Evolutionary conservation across 1,139 yeast species (phyloP), one percentile per base, ranked within the genome.

Genomic region (Candida anutae): DNA sequence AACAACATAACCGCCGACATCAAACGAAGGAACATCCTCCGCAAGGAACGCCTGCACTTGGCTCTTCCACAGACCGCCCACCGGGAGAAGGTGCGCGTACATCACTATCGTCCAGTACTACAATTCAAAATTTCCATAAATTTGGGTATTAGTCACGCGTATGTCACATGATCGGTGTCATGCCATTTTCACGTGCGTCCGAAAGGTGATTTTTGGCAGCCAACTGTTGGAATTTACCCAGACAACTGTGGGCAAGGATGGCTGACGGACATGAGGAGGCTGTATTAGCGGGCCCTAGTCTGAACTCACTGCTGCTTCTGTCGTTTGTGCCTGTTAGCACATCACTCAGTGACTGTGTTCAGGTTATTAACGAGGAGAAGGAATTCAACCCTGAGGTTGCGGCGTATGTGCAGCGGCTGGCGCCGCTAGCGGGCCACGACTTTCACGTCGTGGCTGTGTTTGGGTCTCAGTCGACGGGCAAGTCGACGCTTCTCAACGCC

Each of bases 391-490:
- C 32, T 4, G 36, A 40, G 2, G 48, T 65, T 30, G 48, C 63
- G 37, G 51, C 49, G 5, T 65, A 65, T 37, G 54, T 65, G 41
- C 49, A 34, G 62, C 60, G 53, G 23, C 35, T 42, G 39, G 54
- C 58, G 26, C 56, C 45, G 4, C 38, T 49, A 6, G 39, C 46
- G 6, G 94, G 90, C 1, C 60, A 82, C 36, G 68, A 79, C 43
- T 88, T 88, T 58, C 95, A 90, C 52, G 77, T 90, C 15, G 84
- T 90, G 3, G 81, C 97, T 0, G 98, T 90, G 27, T 90, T 90
- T 62, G 98, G 98, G 6, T 84, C 95, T 1, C 98, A 90, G 51
- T 82, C 94, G 3, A 88, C 97, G 3, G 98, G 98, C 31, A 90
- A 90, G 53, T 84, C 95, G 2, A 90, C 98, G 0, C 65, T 90